phyloP scores from a whole-genome alignment of 2,329 filamentous ascomycete species.

The Whalleya microplaca region DNA sequence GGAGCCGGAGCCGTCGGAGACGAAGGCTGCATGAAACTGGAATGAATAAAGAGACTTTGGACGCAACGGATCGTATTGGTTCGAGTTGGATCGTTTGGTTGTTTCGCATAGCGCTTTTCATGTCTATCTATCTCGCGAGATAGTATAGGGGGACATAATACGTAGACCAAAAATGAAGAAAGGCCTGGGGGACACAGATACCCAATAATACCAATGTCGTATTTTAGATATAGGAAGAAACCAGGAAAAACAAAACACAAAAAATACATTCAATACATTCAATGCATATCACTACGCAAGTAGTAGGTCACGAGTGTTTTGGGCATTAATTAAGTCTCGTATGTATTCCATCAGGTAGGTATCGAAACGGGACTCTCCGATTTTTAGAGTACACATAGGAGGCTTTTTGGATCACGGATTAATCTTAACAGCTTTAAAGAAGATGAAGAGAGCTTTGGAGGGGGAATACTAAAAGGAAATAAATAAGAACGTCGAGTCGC shows the following conservation, averaged over 20 bases:
- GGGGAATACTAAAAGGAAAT: constrained; percentile 51
- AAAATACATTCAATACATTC: too few species aligned
- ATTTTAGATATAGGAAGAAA: not conserved
- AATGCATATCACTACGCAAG: too few species aligned
- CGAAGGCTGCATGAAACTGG: too few species aligned
- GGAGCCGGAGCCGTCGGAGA: constrained; percentile 16
- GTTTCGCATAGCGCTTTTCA: not conserved
- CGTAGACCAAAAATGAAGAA: too few species aligned
- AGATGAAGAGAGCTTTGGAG: constrained; percentile 41
- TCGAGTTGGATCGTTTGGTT: not conserved
- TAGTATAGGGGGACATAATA: not conserved
- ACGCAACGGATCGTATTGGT: too few species aligned
- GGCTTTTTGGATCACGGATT: constrained; percentile 45
- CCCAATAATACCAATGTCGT: not conserved
- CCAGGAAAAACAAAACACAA: too few species aligned
- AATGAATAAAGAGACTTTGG: too few species aligned
- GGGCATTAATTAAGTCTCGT: constrained; percentile 36
- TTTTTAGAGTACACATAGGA: constrained; percentile 34
- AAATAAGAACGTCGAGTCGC: constrained; percentile 46
- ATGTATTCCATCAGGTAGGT: constrained; percentile 46
- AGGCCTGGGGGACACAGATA: not conserved
- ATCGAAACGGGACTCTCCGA: constrained; percentile 44
- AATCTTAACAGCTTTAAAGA: constrained; percentile 38
- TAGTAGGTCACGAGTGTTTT: too few species aligned
- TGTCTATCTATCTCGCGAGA: not conserved